Base-by-base conservation (phyloP, 2,329 filamentous ascomycete species). In the Hypocrella siamensis region DNA sequence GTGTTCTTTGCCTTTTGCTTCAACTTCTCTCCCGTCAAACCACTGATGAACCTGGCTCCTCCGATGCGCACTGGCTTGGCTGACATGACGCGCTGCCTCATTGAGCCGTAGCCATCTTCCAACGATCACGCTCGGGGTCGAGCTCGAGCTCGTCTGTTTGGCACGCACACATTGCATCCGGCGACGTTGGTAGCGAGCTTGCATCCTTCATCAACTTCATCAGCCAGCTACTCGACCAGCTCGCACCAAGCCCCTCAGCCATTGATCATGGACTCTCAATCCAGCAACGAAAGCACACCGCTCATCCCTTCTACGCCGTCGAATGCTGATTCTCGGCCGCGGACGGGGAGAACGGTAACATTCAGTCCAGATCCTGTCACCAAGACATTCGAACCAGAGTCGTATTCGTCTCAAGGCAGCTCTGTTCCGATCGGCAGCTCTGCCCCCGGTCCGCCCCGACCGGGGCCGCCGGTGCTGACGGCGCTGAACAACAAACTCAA, bases 401-500 rank as follows among this genome's bases (percentile, higher is more conserved):
- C 59, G 12, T 45, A 44, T 11, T 43, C 46, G 26, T 34, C 29
- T 40, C 42, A 29, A 42, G 40, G 33, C 38, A 41, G 31, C 39
- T 37, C 32, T 28, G 38, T 34, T 11, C 25, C 49, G 37, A 35
- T 34, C 38, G 37, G 31, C 35, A 33, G 32, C 37, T 30, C 40
- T 42, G 30, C 38, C 40, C n/a, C 56, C 40, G 45, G 38, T 51
- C 54, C 36, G 49, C 44, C 40, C 52, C 48, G 37, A 41, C 46
- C 53, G 33, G 55, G 44, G 32, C 65, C 65, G 17, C 65, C 70
- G 14, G 76, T 81, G 55, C 70, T 93, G 17, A 75, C 84, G 5
- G 72, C 79, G 3, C 60, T 94, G 43, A 93, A 94, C 57, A 88
- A 66, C 66, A 93, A 86, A 57, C 65, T 94, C 29, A 77, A 83